Evolutionary conservation across 2,329 filamentous ascomycete species (phyloP).

Genomic region (Lachnellula cervina): DNA sequence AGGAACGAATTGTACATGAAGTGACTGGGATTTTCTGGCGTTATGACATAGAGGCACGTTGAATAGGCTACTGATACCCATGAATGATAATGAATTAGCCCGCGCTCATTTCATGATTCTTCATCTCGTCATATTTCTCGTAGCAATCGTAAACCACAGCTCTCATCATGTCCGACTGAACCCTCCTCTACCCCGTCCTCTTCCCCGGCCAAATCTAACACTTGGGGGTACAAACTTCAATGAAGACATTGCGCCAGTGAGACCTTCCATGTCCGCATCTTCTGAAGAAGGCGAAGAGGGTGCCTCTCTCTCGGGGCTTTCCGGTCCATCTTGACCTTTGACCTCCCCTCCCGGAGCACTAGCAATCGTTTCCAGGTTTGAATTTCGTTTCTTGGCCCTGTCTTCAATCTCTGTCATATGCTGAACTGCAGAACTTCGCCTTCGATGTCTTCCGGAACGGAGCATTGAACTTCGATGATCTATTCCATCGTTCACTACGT

Average conservation of each 20-base stretch:
- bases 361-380: slow-evolving; percentile 8
- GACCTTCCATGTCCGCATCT: slow-evolving; percentile 48
- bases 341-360: slow-evolving; percentile 1
- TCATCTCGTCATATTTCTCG: slow-evolving; percentile 2
- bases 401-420: slow-evolving; percentile 21
- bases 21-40: slow-evolving; percentile 17
- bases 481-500: slow-evolving; percentile 82
- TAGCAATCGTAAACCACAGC: slow-evolving; percentile 4
- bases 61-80: slow-evolving; percentile 25
- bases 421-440: slow-evolving; percentile 42
- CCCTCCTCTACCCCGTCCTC: slow-evolving; percentile 26
- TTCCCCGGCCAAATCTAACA: slow-evolving; percentile 53
- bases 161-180: slow-evolving; percentile 27
- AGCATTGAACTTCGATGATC: slow-evolving; percentile 79
- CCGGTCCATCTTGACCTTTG: slow-evolving; percentile 21
- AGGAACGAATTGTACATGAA: slow-evolving; percentile 13
- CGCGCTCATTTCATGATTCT: background rate
- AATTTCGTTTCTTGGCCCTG: slow-evolving; percentile 19
- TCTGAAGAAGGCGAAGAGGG: slow-evolving; percentile 15
- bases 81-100: slow-evolving; percentile 14
- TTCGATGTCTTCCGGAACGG: slow-evolving; percentile 48
- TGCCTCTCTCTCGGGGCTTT: slow-evolving; percentile 15
- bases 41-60: slow-evolving; percentile 20
- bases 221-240: slow-evolving; percentile 66
- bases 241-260: slow-evolving; percentile 65